Percentiles rank a stretch among this genome's conserved stretches.
phyloP scores from a whole-genome alignment of 768 basidiomycete species.

The Artomyces pyxidatus region DNA sequence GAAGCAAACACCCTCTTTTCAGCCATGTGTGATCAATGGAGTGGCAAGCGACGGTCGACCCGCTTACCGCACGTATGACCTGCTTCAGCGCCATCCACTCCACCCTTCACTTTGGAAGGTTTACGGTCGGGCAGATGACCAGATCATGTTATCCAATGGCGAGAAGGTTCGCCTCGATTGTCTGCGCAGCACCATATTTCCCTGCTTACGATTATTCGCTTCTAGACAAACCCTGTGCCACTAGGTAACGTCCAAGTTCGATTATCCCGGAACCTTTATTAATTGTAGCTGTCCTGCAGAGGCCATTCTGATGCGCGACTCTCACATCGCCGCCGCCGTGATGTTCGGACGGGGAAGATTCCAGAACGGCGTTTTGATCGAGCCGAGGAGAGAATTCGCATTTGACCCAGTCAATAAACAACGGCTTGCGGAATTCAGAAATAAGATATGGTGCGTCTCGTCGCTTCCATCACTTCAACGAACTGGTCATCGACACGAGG shows the following conservation, averaged over 20 bases:
- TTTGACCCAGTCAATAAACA: constrained; percentile 26
- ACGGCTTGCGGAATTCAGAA: constrained; percentile 25
- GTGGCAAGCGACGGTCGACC: constrained; percentile 20
- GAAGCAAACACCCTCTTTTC: neutral
- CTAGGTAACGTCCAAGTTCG: constrained; percentile 19
- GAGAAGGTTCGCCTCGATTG: constrained; percentile 28
- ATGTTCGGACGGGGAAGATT: constrained; percentile 35
- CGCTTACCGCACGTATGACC: constrained; percentile 33
- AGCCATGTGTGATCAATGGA: constrained; percentile 25
- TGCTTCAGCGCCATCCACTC: constrained; percentile 33
- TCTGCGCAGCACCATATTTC: neutral
- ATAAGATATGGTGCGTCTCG: constrained; percentile 26
- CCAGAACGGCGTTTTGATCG: constrained; percentile 33
- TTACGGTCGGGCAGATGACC: constrained; percentile 37
- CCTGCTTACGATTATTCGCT: neutral
- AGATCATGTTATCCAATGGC: constrained; percentile 35
- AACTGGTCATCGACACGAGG: neutral
- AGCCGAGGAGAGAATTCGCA: constrained; percentile 22
- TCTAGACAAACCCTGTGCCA: constrained; percentile 31
- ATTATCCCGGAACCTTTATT: neutral
- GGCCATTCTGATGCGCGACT: constrained; percentile 27
- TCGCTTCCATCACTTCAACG: neutral
- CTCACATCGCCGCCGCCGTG: constrained; percentile 24
- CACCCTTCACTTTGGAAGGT: constrained; percentile 29
- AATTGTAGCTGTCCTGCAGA: constrained; percentile 17